Evolutionary conservation across 352 stramenopile species (phyloP), one percentile per base, ranked within the genome.

Genomic region (Phytopythium vexans): DNA sequence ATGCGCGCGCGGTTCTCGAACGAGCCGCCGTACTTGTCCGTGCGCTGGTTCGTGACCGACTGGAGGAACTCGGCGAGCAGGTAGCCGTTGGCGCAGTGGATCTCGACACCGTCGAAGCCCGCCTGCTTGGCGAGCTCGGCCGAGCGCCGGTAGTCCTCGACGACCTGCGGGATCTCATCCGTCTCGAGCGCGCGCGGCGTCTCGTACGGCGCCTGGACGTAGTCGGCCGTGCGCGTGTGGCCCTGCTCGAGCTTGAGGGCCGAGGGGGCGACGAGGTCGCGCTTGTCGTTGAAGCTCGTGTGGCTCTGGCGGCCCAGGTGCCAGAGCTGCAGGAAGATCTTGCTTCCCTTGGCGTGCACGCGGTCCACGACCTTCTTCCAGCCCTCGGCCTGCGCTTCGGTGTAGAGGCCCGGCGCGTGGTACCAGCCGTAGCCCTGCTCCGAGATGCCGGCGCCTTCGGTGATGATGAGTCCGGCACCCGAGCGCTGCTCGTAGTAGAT

Each of bases 51-150:
- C 41, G 59, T 54, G 9, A 34, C 54, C 11, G 63, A 71, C 57
- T 92, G 74, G 33, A 97, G 57, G 64, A 97, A 96, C 62, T 96
- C 68, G 58, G 97, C 87, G 48, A 98, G 62, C 32, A 98, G 66
- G 52, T 97, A 98, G 1, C 91, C 92, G 53, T 97, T 96, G 4
- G 85, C 92, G 8, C 31, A 60, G 64, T 97, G 92, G 89, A 72
- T 44, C 43, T 72, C 64, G 3, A 72, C 63, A 6, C 63, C 63
- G 32, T 71, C 63, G 11, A 73, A 97, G 11, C 91, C 90, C 8
- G 88, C 90, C 35, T 88, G 65, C 33, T 82, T 66, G 4, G 78
- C 71, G 10, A 77, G 60, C 34, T 64, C 61, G 0, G 88, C 86
- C 3, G 55, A 69, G 34, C 75, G 58, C 11, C 67, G 64, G 65